Base-by-base conservation (phyloP, 176 grass and related monocot genomes). In the Carex littledalei region DNA sequence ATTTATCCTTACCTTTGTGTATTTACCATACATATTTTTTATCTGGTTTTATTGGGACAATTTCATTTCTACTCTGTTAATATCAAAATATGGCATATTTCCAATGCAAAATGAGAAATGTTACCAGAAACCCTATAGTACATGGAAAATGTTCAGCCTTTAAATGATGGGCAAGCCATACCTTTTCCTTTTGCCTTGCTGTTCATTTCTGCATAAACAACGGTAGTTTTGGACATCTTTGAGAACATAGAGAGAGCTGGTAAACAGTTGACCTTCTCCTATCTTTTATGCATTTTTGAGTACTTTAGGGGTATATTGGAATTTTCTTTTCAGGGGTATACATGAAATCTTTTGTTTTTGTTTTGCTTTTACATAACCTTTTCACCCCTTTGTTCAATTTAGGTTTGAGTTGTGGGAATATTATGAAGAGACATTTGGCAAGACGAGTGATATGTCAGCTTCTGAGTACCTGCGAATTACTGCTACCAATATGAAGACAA, bases 401-500 rank as follows among this genome's bases (percentile, higher is more conserved):
- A 97, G 89, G 94, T 97, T 87, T 16, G 94, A 97, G 59, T 64
- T 97, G 32, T 97, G 94, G 94, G 65, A 81, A 24, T 91, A 84
- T 84, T 97, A 94, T 1, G 21, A 97, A 81, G 86, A 87, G 43
- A 76, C 81, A 70, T 93, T 97, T 65, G 94, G 94, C 26, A 94
- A 86, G 84, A 94, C 90, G 0, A 66, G 87, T 71, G 88, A 94
- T 6, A 93, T 94, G 91, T 22, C 87, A 3, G 86, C 91, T 17
- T 86, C 84, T 10, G 84, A 90, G 49, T 93, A 97, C 37, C 12
- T 50, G 10, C 65, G 89, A 85, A 91, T 97, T 81, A 97, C 94
- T 56, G 88, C 89, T 72, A 88, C 69, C 66, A 54, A 86, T 66
- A 88, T 97, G 88, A 97, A 89, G 82, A 90, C 84, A 6, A 84